These are phyloP conservation scores for Alternaria sp. DNA, from an alignment of 2,329 filamentous ascomycete genomes.

Conservation along the genomic window DNA sequence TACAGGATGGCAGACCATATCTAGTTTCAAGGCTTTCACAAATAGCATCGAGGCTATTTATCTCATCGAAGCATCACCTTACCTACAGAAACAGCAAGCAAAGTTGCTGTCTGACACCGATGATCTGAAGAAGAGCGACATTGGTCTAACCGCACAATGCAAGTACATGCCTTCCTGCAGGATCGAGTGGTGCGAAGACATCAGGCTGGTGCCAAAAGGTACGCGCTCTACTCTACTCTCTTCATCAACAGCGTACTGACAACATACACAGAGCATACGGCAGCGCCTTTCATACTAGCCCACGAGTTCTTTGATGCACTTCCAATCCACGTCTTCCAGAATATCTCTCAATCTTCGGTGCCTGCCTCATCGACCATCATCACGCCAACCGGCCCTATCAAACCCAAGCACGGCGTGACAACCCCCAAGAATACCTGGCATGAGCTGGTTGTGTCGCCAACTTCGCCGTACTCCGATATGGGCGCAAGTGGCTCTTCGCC, in stretches of 20 bases:
- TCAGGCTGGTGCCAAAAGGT: conserved; percentile 79
- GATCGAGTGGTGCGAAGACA: conserved; percentile 90
- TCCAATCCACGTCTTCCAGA: conserved; percentile 93
- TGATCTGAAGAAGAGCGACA: conserved; percentile 71
- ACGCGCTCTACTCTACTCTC: conserved; percentile 33
- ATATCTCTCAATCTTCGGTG: conserved; percentile 59
- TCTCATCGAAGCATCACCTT: conserved; percentile 89
- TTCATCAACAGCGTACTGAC: conserved; percentile 18
- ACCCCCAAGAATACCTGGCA: conserved; percentile 50
- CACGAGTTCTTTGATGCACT: conserved; percentile 99
- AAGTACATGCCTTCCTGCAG: conserved; percentile 73
- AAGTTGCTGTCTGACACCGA: conserved; percentile 79
- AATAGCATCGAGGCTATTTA: conserved; percentile 85
- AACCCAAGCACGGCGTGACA: conserved; percentile 47
- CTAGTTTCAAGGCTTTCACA: conserved; percentile 79
- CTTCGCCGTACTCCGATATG: conserved; percentile 53
- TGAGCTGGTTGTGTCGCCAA: conserved; percentile 53
- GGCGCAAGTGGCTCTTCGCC: conserved; percentile 13
- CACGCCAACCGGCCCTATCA: conserved; percentile 58
- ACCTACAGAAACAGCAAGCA: conserved; percentile 79
- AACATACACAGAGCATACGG: conserved; percentile 62
- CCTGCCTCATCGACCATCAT: conserved; percentile 51
- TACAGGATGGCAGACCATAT: conserved; percentile 69
- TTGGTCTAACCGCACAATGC: conserved; percentile 75
- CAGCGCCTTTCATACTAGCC: conserved; percentile 90